Evolutionary conservation across 495 filamentous ascomycete genomes (phyloP), one percentile per base, ranked within the genome.

Genomic region (Aspergillus mulundensis): DNA sequence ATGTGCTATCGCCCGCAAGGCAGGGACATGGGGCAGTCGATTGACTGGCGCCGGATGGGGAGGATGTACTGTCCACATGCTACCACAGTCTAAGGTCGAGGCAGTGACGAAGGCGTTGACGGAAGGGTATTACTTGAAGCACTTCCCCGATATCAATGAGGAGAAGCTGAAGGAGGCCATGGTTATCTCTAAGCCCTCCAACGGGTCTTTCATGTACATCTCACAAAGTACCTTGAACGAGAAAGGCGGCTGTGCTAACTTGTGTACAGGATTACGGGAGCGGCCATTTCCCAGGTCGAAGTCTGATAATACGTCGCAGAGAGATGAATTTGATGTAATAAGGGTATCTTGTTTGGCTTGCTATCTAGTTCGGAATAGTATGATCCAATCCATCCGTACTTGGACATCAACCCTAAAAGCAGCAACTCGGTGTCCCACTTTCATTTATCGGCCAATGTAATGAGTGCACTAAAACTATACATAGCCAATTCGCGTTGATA

Each of bases 41-140:
- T 72, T 97, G 64, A 98, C 94, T 1, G 94, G 94, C 47, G 94
- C 94, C 15, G 94, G 94, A 24, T 98, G 94, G 94, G 94, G 94
- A 58, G 94, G 94, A 12, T 97, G 95, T 70, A 91, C 82, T 42
- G 93, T 98, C 47, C 95, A 98, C 71, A 80, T 98, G 54, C 85
- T 97, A 45, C 87, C 93, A 2, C 87, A 85, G 61, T 83, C 90
- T 54, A 93, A 88, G 72, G 88, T 96, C 1, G 85, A 90, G n/a
- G 84, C 73, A 36, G 87, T 98, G 21, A 89, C 82, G 66, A 74
- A 81, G 66, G 87, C 86, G 18, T 87, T 90, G 82, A 79, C 87
- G 65, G 76, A 82, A 54, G 81, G 89, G 68, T 98, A 97, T 66
- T 98, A 97, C 68, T 66, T 70, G 50, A 82, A 81, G 61, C 84